phyloP scores from a whole-genome alignment of 2,329 filamentous ascomycete species.

The Fusarium sulawesiense region DNA sequence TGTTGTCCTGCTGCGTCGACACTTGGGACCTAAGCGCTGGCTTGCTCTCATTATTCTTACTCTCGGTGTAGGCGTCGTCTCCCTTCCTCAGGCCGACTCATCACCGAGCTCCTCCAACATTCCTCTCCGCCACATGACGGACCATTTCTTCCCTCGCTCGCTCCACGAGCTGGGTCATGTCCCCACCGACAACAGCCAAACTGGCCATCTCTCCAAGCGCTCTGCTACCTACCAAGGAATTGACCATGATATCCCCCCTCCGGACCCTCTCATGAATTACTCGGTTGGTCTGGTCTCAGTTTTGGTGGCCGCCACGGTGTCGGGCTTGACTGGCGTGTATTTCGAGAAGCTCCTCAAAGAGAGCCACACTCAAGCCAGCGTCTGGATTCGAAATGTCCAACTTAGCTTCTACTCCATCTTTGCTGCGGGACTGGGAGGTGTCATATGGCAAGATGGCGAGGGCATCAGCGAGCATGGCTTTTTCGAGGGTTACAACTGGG shows the following conservation, averaged over 20 bases:
- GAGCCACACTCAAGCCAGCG: constrained; percentile 76
- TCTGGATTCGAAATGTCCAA: constrained; percentile 97
- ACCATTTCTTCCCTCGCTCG: constrained; percentile 80
- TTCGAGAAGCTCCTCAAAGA: constrained; percentile 95
- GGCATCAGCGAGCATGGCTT: constrained; percentile 87
- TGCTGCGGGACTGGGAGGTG: constrained; percentile 85
- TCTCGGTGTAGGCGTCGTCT: constrained; percentile 85
- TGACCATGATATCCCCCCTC: constrained; percentile 65
- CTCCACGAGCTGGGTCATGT: constrained; percentile 78
- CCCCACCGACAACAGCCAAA: constrained; percentile 35
- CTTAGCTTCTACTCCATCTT: constrained; percentile 94
- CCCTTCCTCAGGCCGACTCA: constrained; percentile 73
- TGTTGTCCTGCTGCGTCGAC: constrained; percentile 78
- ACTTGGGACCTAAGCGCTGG: constrained; percentile 81
- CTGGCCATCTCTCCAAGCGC: constrained; percentile 54
- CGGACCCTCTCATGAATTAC: constrained; percentile 74
- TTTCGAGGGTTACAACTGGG: constrained; percentile 92
- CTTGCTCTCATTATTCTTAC: constrained; percentile 81
- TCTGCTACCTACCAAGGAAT: constrained; percentile 95
- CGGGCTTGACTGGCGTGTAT: constrained; percentile 86
- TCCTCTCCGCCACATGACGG: constrained; percentile 71
- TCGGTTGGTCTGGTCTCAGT: constrained; percentile 84
- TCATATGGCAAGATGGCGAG: constrained; percentile 87
- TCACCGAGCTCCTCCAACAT: constrained; percentile 66
- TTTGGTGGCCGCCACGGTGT: constrained; percentile 80